Conservation (phyloP, 768 basidiomycete species). For the Lentinula raphanica region DNA sequence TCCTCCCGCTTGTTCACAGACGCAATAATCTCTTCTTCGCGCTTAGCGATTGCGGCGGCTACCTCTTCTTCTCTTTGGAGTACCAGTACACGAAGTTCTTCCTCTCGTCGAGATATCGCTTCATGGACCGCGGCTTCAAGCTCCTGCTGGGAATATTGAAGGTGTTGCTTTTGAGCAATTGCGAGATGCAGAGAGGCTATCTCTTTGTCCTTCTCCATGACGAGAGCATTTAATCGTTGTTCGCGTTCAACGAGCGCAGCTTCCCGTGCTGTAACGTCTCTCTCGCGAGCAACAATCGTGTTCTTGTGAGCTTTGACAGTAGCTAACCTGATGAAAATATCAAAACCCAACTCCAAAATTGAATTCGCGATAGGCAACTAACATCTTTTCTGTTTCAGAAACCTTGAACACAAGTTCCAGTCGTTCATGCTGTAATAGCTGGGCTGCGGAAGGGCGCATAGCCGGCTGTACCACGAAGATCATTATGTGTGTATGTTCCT, state of each 20-base stretch:
- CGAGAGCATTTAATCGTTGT: conserved; percentile 36
- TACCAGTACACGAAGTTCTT: conserved; percentile 61
- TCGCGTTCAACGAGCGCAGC: conserved; percentile 51
- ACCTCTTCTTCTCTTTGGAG: conserved; percentile 69
- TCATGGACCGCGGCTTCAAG: conserved; percentile 46
- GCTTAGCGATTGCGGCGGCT: conserved; percentile 51
- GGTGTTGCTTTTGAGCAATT: conserved; percentile 32
- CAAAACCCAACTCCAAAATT: not conserved
- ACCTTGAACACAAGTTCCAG: conserved; percentile 68
- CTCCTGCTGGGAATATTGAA: conserved; percentile 28
- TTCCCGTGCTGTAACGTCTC: conserved; percentile 58
- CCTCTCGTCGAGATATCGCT: conserved; percentile 59
- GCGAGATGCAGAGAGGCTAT: conserved; percentile 43
- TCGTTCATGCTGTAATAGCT: conserved; percentile 77
- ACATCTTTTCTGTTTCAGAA: conserved; percentile 77
- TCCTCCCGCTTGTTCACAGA: conserved; percentile 60
- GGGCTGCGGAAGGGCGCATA: conserved; percentile 78
- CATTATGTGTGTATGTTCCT: not conserved
- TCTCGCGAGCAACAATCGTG: conserved; percentile 52
- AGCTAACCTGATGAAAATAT: conserved; percentile 41
- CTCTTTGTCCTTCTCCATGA: conserved; percentile 58
- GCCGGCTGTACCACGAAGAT: conserved; percentile 50
- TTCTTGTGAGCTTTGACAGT: conserved; percentile 62
- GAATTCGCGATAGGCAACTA: conserved; percentile 15
- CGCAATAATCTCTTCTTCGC: conserved; percentile 70